Evolutionary conservation across 108 stramenopile genomes (phyloP).

Genomic region (Discostella pseudostelligera): DNA sequence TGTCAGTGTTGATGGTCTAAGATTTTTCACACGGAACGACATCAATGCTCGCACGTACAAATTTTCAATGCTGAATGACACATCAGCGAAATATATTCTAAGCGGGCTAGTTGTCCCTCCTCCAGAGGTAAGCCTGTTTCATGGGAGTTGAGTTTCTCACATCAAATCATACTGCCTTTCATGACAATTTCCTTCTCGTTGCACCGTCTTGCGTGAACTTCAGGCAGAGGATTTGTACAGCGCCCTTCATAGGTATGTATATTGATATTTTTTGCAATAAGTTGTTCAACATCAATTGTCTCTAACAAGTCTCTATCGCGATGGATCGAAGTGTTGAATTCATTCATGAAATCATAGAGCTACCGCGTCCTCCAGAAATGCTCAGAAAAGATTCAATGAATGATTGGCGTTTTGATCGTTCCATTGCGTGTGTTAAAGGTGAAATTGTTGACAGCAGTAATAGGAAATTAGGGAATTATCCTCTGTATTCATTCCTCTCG

Average conservation of each 20-base stretch:
- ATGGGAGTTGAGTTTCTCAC: not conserved
- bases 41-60: constrained; percentile 81
- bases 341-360: constrained; percentile 64
- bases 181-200: not conserved
- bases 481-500: constrained; percentile 38
- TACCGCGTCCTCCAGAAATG: constrained; percentile 66
- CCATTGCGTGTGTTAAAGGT: constrained; percentile 24
- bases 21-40: constrained; percentile 75
- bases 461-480: constrained; percentile 21
- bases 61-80: constrained; percentile 53
- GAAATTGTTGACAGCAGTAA: constrained; percentile 35
- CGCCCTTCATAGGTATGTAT: constrained; percentile 53
- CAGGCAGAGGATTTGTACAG: constrained; percentile 75
- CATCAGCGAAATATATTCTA: constrained; percentile 71
- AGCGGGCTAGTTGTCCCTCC: constrained; percentile 72
- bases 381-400: constrained; percentile 54
- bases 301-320: not conserved
- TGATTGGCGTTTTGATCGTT: constrained; percentile 53
- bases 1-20: constrained; percentile 79
- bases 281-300: not conserved
- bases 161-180: not conserved
- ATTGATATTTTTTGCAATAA: not conserved
- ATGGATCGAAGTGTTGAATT: constrained; percentile 55
- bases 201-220: not conserved
- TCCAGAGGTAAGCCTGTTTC: constrained; percentile 42